Evolutionary conservation across 495 filamentous ascomycete genomes (phyloP).

Genomic region (Xeromyces bisporus): DNA sequence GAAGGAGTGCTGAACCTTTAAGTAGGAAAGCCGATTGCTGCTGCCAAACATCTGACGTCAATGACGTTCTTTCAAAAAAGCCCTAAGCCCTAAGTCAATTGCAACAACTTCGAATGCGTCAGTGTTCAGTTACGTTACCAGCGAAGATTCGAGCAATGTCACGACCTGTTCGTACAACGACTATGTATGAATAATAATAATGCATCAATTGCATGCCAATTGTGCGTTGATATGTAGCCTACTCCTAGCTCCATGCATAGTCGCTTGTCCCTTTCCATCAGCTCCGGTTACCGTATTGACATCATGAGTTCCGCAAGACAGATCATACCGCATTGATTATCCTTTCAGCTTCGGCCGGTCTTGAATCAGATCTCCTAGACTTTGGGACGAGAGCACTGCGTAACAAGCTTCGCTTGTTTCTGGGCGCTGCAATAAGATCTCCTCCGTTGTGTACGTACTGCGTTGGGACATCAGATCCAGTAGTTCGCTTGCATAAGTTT

Average conservation of each 20-base stretch:
- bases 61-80: no score
- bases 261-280: no score
- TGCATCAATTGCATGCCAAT: no score
- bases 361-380: no score
- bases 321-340: slow-evolving; percentile 71
- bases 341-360: slow-evolving; percentile 60
- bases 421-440: neutral
- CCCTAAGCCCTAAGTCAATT: no score
- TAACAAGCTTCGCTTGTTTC: slow-evolving; percentile 3
- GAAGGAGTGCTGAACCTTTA: no score
- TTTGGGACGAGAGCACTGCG: neutral
- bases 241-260: neutral
- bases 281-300: no score
- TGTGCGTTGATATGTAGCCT: neutral
- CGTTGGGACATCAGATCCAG: neutral
- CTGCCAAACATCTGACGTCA: neutral
- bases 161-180: neutral
- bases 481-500: neutral
- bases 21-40: no score
- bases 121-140: no score
- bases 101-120: no score
- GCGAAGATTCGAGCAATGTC: neutral
- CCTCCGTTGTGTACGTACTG: neutral
- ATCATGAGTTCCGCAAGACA: no score
- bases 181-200: no score